Percentiles rank a stretch among this genome's conserved stretches.
These are phyloP conservation scores for Myriosclerotinia curreyana DNA, from an alignment of 2,329 filamentous ascomycete species.

Conservation along the genomic window DNA sequence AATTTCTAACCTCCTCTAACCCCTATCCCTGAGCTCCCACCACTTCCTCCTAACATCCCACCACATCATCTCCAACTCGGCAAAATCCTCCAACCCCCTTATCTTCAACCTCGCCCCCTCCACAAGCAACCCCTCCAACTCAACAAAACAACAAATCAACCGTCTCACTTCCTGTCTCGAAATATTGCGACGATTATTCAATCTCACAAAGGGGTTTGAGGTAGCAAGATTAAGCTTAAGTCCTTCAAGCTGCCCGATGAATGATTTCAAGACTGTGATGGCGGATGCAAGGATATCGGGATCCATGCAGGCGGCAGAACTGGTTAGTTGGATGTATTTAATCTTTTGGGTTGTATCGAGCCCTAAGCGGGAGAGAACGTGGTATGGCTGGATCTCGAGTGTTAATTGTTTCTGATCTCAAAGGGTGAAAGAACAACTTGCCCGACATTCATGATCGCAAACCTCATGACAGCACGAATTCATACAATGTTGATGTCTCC, in stretches of 20 bases:
- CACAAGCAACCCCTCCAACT: constrained; percentile 7
- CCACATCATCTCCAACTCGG: constrained; percentile 17
- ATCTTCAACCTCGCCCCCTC: constrained; percentile 3
- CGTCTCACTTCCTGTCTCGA: not conserved
- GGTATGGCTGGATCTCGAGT: not conserved
- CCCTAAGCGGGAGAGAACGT: not conserved
- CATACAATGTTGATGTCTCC: constrained; percentile 20
- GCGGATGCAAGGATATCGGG: constrained; percentile 19
- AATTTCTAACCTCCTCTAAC: not conserved
- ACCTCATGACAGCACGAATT: constrained; percentile 4
- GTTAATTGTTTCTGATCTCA: no score
- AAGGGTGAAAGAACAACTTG: not conserved
- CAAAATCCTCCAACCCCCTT: not conserved
- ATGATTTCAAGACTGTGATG: constrained; percentile 13
- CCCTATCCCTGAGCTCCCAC: not conserved
- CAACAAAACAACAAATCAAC: constrained; percentile 11
- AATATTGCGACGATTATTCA: not conserved
- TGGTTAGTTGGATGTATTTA: constrained; percentile 4
- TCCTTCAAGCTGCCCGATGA: not conserved
- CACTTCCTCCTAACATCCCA: constrained; percentile 17
- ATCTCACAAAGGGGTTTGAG: not conserved
- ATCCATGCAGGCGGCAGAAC: not conserved
- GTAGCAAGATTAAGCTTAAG: not conserved
- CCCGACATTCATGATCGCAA: constrained; percentile 8
- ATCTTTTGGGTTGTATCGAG: not conserved